These are phyloP conservation scores for Ilex paraguariensis DNA, from an alignment of 305 asterid species.

Conservation along the genomic window DNA sequence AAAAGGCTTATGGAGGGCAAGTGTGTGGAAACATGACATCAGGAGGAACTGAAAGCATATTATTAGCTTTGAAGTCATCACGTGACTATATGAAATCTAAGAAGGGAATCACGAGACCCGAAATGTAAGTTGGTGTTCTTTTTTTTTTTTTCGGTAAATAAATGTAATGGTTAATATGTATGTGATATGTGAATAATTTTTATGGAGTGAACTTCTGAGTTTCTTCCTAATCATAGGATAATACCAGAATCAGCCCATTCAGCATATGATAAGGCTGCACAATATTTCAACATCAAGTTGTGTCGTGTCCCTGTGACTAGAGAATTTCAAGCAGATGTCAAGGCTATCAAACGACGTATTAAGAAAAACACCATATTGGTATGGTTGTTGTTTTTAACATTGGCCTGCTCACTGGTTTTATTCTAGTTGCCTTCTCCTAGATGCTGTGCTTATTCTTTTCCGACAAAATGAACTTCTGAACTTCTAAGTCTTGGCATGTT, in stretches of 20 bases:
- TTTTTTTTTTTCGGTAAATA: conserved; percentile 5
- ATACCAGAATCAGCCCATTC: conserved; percentile 99
- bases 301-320: conserved; percentile 88
- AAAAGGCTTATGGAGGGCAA: conserved; percentile 75
- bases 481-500: conserved; percentile 9
- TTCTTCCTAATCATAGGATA: conserved; percentile 55
- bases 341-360: conserved; percentile 59
- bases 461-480: conserved; percentile 4
- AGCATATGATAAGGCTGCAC: conserved; percentile 98
- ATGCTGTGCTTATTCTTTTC: too few relatives aligned
- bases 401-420: neutral
- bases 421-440: too few relatives aligned
- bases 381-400: conserved; percentile 15
- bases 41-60: conserved; percentile 98
- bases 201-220: conserved; percentile 10
- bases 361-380: conserved; percentile 90
- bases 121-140: conserved; percentile 55
- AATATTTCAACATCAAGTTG: conserved; percentile 88
- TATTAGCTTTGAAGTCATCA: conserved; percentile 86
- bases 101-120: conserved; percentile 83
- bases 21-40: conserved; percentile 99
- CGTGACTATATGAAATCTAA: conserved; percentile 87
- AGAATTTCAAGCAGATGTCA: conserved; percentile 82
- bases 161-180: neutral
- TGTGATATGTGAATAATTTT: conserved; percentile 10